Conservation (phyloP, 2,329 filamentous ascomycete species). For the Trichoderma brevicompactum region DNA sequence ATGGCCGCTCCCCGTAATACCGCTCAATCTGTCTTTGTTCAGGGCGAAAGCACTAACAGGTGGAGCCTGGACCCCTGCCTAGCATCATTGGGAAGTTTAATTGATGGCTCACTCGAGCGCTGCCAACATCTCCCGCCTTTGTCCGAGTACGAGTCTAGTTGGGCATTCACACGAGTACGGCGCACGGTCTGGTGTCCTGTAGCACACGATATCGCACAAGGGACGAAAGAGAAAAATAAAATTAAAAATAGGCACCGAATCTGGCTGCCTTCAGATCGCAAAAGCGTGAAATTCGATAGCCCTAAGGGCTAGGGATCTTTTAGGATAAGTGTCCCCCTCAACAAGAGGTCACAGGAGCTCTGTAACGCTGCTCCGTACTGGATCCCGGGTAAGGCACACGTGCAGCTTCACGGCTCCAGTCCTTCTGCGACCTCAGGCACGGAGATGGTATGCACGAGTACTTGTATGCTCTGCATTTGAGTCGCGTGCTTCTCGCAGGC, state of each 20-base stretch:
- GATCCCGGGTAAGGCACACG: conserved; percentile 19
- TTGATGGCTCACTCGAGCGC: too few species aligned
- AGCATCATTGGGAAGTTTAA: too few species aligned
- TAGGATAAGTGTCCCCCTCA: neutral
- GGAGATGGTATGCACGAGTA: neutral
- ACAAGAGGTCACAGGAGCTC: neutral
- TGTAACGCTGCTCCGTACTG: neutral
- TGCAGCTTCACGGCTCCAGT: conserved; percentile 16
- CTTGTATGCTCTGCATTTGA: neutral
- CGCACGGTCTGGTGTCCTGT: too few species aligned
- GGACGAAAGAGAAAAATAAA: too few species aligned
- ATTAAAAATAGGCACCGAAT: too few species aligned
- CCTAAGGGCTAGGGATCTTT: neutral
- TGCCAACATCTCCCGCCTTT: too few species aligned
- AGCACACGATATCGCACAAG: too few species aligned
- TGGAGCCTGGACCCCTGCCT: neutral
- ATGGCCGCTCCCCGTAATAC: conserved; percentile 17
- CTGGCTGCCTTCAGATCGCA: neutral
- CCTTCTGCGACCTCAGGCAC: neutral
- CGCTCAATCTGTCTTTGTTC: conserved; percentile 8
- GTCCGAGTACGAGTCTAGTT: too few species aligned
- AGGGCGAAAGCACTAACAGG: conserved; percentile 12
- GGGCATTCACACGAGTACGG: too few species aligned
- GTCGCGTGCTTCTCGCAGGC: conserved; percentile 18
- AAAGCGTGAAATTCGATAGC: neutral